Conservation (phyloP, 345 rosid genomes). For the Brassica carinata region DNA sequence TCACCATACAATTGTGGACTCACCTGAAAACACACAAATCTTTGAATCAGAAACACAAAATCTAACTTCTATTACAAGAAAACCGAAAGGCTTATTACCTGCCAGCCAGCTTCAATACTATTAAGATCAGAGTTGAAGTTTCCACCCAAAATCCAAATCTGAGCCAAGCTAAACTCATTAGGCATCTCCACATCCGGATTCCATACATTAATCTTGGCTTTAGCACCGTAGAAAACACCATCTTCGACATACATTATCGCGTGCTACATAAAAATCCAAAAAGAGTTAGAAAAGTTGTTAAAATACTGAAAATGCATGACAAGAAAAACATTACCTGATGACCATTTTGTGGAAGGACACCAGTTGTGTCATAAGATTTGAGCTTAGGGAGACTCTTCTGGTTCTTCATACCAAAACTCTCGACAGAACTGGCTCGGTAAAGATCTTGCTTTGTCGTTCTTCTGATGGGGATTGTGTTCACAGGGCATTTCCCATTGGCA, state of each 20-base stretch:
- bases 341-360: slow-evolving; percentile 54
- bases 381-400: slow-evolving; percentile 51
- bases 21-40: slow-evolving; percentile 48
- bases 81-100: slow-evolving; percentile 39
- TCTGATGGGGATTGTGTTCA: slow-evolving; percentile 60
- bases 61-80: slow-evolving; percentile 2
- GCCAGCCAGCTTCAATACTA: slow-evolving; percentile 87
- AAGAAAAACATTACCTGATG: slow-evolving; percentile 41
- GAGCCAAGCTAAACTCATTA: slow-evolving; percentile 74
- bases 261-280: slow-evolving; percentile 43
- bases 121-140: slow-evolving; percentile 71
- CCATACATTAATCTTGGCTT: slow-evolving; percentile 76
- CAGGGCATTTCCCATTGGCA: slow-evolving; percentile 55
- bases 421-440: slow-evolving; percentile 52
- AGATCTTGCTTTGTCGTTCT: slow-evolving; percentile 57
- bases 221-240: slow-evolving; percentile 67
- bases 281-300: not conserved
- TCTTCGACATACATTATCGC: slow-evolving; percentile 71
- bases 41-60: not conserved
- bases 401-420: slow-evolving; percentile 61
- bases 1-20: slow-evolving; percentile 77
- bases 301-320: not conserved
- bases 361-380: slow-evolving; percentile 63
- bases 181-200: slow-evolving; percentile 64
- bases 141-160: slow-evolving; percentile 75